Percentiles rank a stretch among this genome's conserved stretches.
Evolutionary conservation across 2,329 filamentous ascomycete species (phyloP).

Genomic region (Sporothrix mexicana): DNA sequence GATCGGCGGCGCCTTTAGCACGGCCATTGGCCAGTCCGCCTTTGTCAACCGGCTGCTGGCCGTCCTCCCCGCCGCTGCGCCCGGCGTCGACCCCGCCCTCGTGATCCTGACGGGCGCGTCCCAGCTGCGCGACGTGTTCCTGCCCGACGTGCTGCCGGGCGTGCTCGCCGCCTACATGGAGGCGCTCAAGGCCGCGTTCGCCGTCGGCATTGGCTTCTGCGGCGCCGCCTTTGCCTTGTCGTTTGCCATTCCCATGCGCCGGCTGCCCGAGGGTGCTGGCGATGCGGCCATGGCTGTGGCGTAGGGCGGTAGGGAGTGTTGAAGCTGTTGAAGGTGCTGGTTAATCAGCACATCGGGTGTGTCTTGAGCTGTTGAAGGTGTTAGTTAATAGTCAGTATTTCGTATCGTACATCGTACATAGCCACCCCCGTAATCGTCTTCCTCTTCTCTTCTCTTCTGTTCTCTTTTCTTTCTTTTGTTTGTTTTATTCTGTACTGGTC

Average conservation of each 20-base stretch:
- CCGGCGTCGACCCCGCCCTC: conserved; percentile 3
- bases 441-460: not conserved
- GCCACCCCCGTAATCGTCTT: not conserved
- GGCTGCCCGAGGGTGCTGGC: not conserved
- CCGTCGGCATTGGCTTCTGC: conserved; percentile 19
- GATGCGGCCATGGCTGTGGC: conserved; percentile 1
- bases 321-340: too few species aligned
- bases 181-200: conserved; percentile 43
- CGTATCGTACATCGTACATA: not conserved
- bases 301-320: too few species aligned
- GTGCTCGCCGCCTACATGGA: conserved; percentile 63
- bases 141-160: conserved; percentile 50
- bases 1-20: conserved; percentile 60
- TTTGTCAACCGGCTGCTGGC: conserved; percentile 36
- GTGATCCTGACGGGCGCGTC: conserved; percentile 51
- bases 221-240: not conserved
- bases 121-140: conserved; percentile 56
- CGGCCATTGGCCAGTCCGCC: conserved; percentile 29
- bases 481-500: not conserved
- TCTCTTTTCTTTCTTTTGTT: not conserved
- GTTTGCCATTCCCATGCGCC: conserved; percentile 7
- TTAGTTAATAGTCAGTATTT: not conserved
- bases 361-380: not conserved
- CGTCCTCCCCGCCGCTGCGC: conserved; percentile 39
- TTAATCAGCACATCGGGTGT: too few species aligned